Evolutionary conservation across 805 yeast genomes (phyloP).

Genomic region (Zygoascus biomembranicola): DNA sequence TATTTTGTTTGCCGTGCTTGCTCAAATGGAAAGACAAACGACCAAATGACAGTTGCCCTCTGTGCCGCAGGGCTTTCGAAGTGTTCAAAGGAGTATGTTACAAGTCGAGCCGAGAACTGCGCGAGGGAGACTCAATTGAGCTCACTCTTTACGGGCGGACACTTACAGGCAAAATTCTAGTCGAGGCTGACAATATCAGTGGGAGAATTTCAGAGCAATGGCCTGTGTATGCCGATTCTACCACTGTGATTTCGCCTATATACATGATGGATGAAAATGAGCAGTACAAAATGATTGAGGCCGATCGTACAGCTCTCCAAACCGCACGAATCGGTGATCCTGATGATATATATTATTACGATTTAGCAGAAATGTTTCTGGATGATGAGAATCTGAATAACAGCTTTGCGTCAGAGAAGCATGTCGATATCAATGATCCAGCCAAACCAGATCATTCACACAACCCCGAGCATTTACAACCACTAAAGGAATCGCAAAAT

Average conservation of each 20-base stretch:
- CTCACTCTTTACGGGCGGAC: constrained; percentile 1
- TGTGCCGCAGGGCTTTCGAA: constrained; percentile 6
- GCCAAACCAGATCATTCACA: too few species aligned
- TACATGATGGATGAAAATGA: neutral
- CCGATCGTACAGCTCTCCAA: neutral
- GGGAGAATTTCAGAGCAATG: neutral
- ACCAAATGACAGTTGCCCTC: constrained; percentile 6
- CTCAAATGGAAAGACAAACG: constrained; percentile 1
- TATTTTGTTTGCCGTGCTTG: constrained; percentile 10
- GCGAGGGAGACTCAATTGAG: neutral
- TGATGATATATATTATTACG: neutral
- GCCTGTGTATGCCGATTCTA: neutral
- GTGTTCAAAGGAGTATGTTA: constrained; percentile 4
- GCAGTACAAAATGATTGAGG: neutral
- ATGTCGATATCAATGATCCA: too few species aligned
- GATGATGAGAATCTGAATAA: neutral
- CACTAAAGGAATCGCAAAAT: neutral
- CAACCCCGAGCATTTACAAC: too few species aligned
- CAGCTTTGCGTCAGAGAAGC: neutral
- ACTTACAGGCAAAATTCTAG: neutral
- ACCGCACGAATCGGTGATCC: neutral
- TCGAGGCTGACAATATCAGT: neutral
- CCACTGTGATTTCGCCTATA: neutral
- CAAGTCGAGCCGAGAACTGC: neutral
- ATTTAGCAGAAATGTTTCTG: neutral